phyloP scores from a whole-genome alignment of 371 early-diverging fungal species.

The Mucor piriformis region DNA sequence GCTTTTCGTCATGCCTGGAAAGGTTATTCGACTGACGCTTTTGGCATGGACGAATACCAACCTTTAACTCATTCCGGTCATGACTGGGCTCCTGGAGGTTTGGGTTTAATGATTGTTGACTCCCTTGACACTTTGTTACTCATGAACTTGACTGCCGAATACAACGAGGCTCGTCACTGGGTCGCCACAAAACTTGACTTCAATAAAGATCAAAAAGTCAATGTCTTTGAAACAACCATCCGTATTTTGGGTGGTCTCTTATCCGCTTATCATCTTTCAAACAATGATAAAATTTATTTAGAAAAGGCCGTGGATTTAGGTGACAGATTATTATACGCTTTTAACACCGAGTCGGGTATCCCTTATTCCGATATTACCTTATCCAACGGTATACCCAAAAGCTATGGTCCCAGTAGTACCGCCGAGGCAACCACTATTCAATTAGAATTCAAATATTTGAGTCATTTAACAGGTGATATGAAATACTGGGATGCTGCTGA shows the following conservation, averaged over 20 bases:
- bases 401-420: conserved; percentile 60
- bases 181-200: conserved; percentile 63
- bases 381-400: conserved; percentile 34
- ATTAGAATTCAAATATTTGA: conserved; percentile 87
- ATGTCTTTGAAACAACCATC: conserved; percentile 93
- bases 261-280: conserved; percentile 78
- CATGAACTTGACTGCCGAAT: conserved; percentile 80
- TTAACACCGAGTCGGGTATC: conserved; percentile 72
- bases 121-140: conserved; percentile 83
- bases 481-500: conserved; percentile 76
- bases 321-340: conserved; percentile 78
- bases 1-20: conserved; percentile 78
- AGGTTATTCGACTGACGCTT: conserved; percentile 78
- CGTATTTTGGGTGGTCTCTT: conserved; percentile 90
- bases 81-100: conserved; percentile 61
- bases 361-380: conserved; percentile 78
- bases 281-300: conserved; percentile 66
- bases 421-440: conserved; percentile 90
- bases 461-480: conserved; percentile 71
- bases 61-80: conserved; percentile 63
- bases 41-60: conserved; percentile 83
- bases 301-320: conserved; percentile 80
- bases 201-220: conserved; percentile 74
- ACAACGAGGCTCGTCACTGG: conserved; percentile 67
- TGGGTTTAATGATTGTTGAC: conserved; percentile 85